Base-by-base conservation (phyloP, 805 yeast species). In the Kluyveromyces starmeri region DNA sequence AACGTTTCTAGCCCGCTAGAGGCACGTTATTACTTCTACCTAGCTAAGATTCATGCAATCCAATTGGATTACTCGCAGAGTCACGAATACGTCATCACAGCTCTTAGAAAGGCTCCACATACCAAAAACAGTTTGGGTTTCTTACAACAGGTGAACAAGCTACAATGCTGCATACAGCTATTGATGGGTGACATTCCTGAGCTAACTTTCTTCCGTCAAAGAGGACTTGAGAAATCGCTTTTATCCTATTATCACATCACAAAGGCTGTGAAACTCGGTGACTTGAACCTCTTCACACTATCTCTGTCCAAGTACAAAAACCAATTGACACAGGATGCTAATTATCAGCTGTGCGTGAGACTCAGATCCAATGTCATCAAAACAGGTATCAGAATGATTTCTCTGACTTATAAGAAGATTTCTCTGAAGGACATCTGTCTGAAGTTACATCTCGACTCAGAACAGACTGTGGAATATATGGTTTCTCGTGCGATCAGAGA, bases 141-240 rank as follows among this genome's bases (percentile, higher is more conserved):
- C 57, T 59, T 86, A 44, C 95, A 88, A 61, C 75, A 83, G 34
- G 92, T 96, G 3, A 77, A 88, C 45, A 92, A 92, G 64, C 71
- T 92, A 47, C 81, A 76, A 53, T 82, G 89, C 42, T 70, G 88
- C 39, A 83, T 92, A 48, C 96, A 92, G 62, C 68, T 92, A 52
- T 73, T 92, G 49, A 88, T 89, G 75, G 98, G 99, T 39, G 98
- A 92, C 49, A 80, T 92, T 45, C 98, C 98, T 12, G 95, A 85
- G 50, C 68, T 94, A 45, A 70, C 85, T 32, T 72, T 74, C 23
- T 92, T 92, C 68, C 73, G 75, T 47, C 81, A 83, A 50, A 62
- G 73, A 11, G 62, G 65, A 29, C 62, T 76, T 50, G 75, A 73
- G 44, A 66, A 68, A 33, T 69, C 82, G 3, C 68, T 86, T 40